A percentile compares a stretch with the other conserved stretches of the same genome.
phyloP scores from a whole-genome alignment of 305 asterid species.

The Lippia alba region DNA sequence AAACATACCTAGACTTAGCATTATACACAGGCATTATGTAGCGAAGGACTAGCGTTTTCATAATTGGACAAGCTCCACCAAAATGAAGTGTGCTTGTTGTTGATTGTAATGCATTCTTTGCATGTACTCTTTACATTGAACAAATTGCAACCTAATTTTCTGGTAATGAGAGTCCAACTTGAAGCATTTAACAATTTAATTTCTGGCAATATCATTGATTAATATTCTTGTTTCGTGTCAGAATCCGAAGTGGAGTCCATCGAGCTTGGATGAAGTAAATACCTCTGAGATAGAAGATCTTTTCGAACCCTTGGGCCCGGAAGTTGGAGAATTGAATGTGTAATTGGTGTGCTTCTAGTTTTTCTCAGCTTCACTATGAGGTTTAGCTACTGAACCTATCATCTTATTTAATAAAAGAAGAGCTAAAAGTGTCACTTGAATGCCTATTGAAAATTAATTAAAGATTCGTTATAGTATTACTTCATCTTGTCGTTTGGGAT shows the following conservation, averaged over 20 bases:
- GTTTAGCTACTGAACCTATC: background rate
- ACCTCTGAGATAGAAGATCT: conserved; percentile 69
- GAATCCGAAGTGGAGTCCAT: conserved; percentile 94
- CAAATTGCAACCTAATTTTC: background rate
- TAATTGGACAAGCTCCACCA: too few relatives aligned
- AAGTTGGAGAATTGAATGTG: conserved; percentile 63
- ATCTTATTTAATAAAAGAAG: conserved; percentile 3
- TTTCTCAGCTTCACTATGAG: background rate
- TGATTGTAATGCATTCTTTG: background rate
- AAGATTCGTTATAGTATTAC: too few relatives aligned
- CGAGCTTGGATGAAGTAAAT: conserved; percentile 74
- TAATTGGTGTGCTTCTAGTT: conserved; percentile 33
- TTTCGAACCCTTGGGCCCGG: conserved; percentile 68
- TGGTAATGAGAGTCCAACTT: background rate
- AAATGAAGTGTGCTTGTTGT: background rate
- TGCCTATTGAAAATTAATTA: too few relatives aligned
- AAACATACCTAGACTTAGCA: too few relatives aligned
- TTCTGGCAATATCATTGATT: conserved; percentile 10
- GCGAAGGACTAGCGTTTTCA: too few relatives aligned
- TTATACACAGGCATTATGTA: too few relatives aligned
- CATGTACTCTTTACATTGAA: background rate
- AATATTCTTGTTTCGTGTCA: conserved; percentile 35
- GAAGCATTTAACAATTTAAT: background rate
- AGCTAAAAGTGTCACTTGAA: background rate
- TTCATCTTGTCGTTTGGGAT: too few relatives aligned